phyloP scores from a whole-genome alignment of 169 alveolate species.

The Plasmodium berghei region DNA sequence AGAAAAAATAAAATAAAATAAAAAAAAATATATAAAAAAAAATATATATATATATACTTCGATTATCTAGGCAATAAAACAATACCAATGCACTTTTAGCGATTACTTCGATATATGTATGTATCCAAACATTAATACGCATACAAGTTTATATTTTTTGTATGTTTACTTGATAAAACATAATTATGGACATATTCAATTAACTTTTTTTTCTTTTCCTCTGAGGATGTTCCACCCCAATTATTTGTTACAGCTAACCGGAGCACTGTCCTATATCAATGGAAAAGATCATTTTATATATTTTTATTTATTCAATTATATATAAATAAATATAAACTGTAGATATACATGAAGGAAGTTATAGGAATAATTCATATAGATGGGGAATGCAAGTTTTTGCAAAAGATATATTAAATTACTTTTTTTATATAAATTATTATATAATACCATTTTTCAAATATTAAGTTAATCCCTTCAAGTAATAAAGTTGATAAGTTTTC shows the following conservation, averaged over 20 bases:
- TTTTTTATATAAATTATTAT: neutral
- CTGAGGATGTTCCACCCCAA: constrained; percentile 69
- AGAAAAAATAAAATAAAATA: constrained; percentile 17
- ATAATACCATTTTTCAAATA: constrained; percentile 60
- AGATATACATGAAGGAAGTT: constrained; percentile 1
- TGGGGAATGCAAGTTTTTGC: no score
- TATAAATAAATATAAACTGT: neutral
- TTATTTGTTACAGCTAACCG: constrained; percentile 63
- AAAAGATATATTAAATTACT: neutral
- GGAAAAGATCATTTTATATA: neutral
- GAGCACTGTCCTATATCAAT: constrained; percentile 37
- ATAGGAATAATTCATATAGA: neutral
- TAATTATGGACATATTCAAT: constrained; percentile 58
- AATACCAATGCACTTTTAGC: neutral
- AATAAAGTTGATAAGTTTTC: constrained; percentile 16
- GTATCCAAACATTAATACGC: neutral
- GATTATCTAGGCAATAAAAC: neutral
- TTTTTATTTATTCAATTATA: neutral
- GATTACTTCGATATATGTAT: neutral
- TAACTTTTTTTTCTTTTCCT: constrained; percentile 62
- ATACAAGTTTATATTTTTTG: neutral
- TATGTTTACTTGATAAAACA: constrained; percentile 22
- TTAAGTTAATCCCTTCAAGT: constrained; percentile 66
- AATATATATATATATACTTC: neutral
- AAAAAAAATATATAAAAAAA: neutral